These are phyloP conservation scores for Knoxia roxburghii DNA, from an alignment of 257 asterid genomes.

Conservation along the genomic window DNA sequence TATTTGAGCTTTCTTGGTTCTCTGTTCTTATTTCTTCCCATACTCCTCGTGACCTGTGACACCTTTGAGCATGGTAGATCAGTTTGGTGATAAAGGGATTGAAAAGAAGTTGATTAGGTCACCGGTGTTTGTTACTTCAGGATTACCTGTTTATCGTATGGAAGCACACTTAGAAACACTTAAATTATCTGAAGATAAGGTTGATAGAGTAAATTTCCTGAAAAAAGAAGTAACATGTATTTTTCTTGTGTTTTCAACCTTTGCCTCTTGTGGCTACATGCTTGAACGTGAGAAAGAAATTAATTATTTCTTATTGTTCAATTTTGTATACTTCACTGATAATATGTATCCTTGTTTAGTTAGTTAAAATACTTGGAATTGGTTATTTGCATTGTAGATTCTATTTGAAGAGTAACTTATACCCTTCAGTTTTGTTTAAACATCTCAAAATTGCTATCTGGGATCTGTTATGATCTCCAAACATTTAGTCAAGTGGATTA, in stretches of 20 bases:
- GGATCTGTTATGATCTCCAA: background rate
- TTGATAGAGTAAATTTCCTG: background rate
- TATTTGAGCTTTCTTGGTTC: too few relatives aligned
- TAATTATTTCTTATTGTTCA: background rate
- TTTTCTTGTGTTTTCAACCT: background rate
- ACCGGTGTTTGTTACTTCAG: background rate
- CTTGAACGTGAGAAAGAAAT: background rate
- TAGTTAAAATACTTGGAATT: background rate
- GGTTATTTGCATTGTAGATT: slow-evolving; percentile 1
- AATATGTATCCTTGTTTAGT: background rate
- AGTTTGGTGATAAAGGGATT: background rate
- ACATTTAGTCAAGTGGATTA: too few relatives aligned
- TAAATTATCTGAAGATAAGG: background rate
- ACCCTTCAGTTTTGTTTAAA: background rate
- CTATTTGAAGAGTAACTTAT: background rate
- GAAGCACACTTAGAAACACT: background rate
- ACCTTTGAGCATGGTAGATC: background rate
- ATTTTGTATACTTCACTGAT: background rate
- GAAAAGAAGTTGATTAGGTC: background rate
- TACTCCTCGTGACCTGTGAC: background rate
- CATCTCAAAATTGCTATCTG: background rate
- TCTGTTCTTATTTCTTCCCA: too few relatives aligned
- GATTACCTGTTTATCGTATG: background rate
- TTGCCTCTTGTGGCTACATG: background rate
- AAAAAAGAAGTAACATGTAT: too few relatives aligned